Base-by-base conservation (phyloP, 2,329 filamentous ascomycete genomes). In the Cytospora piceicola region DNA sequence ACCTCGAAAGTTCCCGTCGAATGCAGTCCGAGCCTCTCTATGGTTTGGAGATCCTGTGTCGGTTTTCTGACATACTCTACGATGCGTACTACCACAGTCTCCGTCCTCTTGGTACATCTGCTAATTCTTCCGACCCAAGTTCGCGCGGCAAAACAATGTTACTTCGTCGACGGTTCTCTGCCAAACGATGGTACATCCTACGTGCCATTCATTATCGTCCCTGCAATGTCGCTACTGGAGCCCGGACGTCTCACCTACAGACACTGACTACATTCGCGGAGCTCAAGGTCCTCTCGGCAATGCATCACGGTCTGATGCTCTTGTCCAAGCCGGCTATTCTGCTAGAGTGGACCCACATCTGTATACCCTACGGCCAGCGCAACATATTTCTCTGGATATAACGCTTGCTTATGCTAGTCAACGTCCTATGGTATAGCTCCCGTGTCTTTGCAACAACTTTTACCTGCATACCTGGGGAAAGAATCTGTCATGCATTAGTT, bases 111-210 rank as follows among this genome's bases (percentile, higher is more conserved):
- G 5, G n/a, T 34, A 34, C 14, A 7, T 30, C 11, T 42, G 49
- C 29, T 51, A 17, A 15, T 60, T 30, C 17, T 46, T 34, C 24
- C 60, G 15, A 11, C 24, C n/a, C 12, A 15, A 20, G 49, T 39
- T 9, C 49, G 29, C n/a, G 24, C 51, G 30, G 27, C 3, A 29
- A 29, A 29, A 5, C 12, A 51, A 36, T 72, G 69, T 58, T 70
- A 71, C 36, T 42, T 39, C 2, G 27, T 71, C 27, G 66, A 67
- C 29, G 70, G 70, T 29, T 55, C 53, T 2, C 29, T 54, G 14
- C 20, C 15, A 1, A 2, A 62, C 22, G 62, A 65, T 24, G 3
- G 17, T n/a, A n/a, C n/a, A 3, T 61, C 30, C 8, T 60, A 49
- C 8, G 36, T 7, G 24, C 68, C 71, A 3, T 72, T 70, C 57